These are phyloP conservation scores for Backusella morwellensis DNA, from an alignment of 192 early-diverging fungal species.

Conservation along the genomic window DNA sequence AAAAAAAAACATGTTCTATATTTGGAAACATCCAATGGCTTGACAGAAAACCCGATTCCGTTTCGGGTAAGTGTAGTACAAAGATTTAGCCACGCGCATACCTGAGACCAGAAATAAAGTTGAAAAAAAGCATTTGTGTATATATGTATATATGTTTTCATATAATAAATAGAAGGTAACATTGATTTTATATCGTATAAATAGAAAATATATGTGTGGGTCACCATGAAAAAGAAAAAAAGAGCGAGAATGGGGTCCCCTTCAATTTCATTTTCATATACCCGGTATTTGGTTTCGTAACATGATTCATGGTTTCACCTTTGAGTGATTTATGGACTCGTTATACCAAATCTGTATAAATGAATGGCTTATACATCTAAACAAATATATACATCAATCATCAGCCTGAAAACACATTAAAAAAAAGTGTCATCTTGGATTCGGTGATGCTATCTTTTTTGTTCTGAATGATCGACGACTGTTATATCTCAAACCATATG, in stretches of 20 bases:
- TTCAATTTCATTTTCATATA: neutral
- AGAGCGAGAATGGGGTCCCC: neutral
- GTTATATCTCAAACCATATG: neutral
- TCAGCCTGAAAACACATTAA: neutral
- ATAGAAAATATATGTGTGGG: neutral
- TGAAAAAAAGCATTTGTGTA: neutral
- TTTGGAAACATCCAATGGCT: neutral
- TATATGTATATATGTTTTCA: neutral
- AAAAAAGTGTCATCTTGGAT: neutral
- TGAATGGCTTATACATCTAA: neutral
- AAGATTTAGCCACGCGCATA: neutral
- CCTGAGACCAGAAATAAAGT: neutral
- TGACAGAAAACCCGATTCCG: neutral
- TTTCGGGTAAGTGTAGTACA: neutral
- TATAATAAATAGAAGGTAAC: neutral
- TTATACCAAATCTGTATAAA: neutral
- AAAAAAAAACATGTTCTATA: neutral
- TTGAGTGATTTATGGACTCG: neutral
- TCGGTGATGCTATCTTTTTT: neutral
- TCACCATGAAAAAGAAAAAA: neutral
- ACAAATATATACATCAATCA: neutral
- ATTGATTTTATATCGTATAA: neutral
- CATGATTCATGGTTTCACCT: neutral
- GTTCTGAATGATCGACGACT: neutral
- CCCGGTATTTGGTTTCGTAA: neutral